Percentiles rank a stretch among this genome's conserved stretches.
Evolutionary conservation across 768 basidiomycete genomes (phyloP).

Genomic region (Psilocybe cyanescens): DNA sequence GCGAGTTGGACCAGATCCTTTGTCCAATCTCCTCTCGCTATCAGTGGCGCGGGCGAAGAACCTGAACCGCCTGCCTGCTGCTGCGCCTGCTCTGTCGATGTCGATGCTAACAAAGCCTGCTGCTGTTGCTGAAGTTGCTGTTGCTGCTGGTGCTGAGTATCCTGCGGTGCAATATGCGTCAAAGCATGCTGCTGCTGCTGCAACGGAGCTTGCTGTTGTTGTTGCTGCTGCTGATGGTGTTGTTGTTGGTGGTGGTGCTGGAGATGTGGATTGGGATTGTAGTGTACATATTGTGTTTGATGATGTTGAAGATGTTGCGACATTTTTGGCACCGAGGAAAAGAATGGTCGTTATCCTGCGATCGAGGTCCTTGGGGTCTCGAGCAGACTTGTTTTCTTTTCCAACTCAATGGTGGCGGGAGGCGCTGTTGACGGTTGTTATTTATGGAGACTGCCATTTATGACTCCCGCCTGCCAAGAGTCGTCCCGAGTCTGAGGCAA

Average conservation of each 20-base stretch:
- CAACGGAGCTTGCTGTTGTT: conserved; percentile 1
- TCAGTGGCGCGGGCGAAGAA: conserved; percentile 43
- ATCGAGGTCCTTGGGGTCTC: conserved; percentile 46
- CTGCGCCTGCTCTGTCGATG: conserved; percentile 15
- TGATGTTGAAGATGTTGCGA: conserved; percentile 43
- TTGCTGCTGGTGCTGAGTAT: conserved; percentile 23
- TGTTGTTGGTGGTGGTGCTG: conserved; percentile 34
- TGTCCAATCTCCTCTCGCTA: conserved; percentile 87
- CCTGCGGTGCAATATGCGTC: conserved; percentile 35
- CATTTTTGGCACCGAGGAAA: conserved; percentile 36
- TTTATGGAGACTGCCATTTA: not conserved
- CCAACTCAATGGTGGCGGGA: conserved; percentile 24
- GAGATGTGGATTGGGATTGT: conserved; percentile 14
- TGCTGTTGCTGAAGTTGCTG: conserved; percentile 19
- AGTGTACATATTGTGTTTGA: conserved; percentile 26
- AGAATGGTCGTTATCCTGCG: conserved; percentile 28
- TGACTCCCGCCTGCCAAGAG: not conserved
- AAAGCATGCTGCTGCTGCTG: conserved; percentile 26
- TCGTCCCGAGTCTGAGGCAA: too few relatives aligned
- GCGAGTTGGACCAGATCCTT: conserved; percentile 85
- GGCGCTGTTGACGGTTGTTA: conserved; percentile 7
- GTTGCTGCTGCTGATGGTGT: conserved; percentile 37
- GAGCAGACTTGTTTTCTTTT: conserved; percentile 13
- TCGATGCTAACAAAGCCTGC: conserved; percentile 12
- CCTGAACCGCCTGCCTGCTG: conserved; percentile 18